Evolutionary conservation across 2,329 filamentous ascomycete genomes (phyloP).

Genomic region (Sporothrix pallida): DNA sequence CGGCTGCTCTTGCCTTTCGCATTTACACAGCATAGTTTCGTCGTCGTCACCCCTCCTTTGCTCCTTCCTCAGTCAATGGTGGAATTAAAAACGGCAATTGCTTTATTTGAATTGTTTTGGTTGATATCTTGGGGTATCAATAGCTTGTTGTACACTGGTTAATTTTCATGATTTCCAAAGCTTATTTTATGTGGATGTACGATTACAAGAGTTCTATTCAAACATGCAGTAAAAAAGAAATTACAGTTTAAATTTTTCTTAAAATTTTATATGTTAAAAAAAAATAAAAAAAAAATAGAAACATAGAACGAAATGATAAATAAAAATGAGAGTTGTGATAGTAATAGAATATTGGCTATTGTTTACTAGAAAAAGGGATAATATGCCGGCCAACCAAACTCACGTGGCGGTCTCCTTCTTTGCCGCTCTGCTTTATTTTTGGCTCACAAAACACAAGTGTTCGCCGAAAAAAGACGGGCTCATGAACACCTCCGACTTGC

Average conservation of each 20-base stretch:
- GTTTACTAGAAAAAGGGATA: neutral
- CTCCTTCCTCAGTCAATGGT: neutral
- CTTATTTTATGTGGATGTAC: too few relatives aligned
- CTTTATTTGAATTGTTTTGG: too few relatives aligned
- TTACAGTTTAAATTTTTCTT: too few relatives aligned
- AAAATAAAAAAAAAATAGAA: neutral
- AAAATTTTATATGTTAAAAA: neutral
- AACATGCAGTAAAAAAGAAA: too few relatives aligned
- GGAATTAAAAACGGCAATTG: too few relatives aligned
- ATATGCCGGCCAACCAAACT: neutral
- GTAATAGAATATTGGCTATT: neutral
- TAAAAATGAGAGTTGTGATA: neutral
- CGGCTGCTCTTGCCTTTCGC: conserved; percentile 27
- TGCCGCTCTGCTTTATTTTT: conserved; percentile 9
- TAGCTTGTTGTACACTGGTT: too few relatives aligned
- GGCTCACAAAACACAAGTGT: neutral
- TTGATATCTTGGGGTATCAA: too few relatives aligned
- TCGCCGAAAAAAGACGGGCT: conserved; percentile 19
- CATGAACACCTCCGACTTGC: conserved; percentile 24
- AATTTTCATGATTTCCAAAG: too few relatives aligned
- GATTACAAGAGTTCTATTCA: too few relatives aligned
- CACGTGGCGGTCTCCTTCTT: neutral
- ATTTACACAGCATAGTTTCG: neutral
- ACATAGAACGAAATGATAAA: neutral
- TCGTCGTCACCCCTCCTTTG: neutral